Percentiles rank a stretch among this genome's conserved stretches.
Evolutionary conservation across 2,329 filamentous ascomycete species (phyloP).

Genomic region (Stachybotrys echinatus): DNA sequence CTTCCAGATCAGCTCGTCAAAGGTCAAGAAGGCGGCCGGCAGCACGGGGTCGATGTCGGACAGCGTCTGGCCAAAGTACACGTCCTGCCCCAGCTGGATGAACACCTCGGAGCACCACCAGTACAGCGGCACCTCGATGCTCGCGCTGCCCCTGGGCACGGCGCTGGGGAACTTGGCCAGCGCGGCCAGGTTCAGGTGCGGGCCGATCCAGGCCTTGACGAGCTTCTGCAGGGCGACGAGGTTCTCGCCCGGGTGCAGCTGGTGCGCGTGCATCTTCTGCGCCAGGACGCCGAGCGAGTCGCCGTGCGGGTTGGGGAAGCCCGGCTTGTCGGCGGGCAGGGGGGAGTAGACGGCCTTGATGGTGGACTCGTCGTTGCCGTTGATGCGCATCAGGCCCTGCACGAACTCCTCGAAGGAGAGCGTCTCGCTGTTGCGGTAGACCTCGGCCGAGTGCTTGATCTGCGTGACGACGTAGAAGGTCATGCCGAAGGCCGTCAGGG

Average conservation of each 20-base stretch:
- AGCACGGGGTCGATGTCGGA: constrained; percentile 9
- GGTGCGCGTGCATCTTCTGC: constrained; percentile 13
- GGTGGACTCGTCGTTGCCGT: constrained; percentile 9
- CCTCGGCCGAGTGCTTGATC: constrained; percentile 11
- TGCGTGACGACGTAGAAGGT: constrained; percentile 18
- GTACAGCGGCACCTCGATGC: neutral
- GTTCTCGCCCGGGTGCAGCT: constrained; percentile 15
- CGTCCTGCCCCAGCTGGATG: constrained; percentile 9
- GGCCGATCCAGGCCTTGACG: constrained; percentile 10
- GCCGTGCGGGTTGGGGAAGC: constrained; percentile 17
- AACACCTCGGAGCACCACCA: constrained; percentile 17
- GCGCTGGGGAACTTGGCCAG: neutral
- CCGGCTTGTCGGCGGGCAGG: constrained; percentile 12
- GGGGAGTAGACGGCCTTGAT: constrained; percentile 12
- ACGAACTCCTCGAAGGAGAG: constrained; percentile 17
- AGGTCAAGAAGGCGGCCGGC: constrained; percentile 10
- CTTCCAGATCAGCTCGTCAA: constrained; percentile 19
- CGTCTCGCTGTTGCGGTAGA: constrained; percentile 15
- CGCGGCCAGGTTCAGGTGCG: constrained; percentile 6
- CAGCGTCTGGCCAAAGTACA: constrained; percentile 17
- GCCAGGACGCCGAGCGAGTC: constrained; percentile 10
- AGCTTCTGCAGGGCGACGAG: constrained; percentile 10
- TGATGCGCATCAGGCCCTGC: constrained; percentile 12
- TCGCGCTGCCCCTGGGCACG: neutral
- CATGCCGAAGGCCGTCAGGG: constrained; percentile 12